Conservation (phyloP, 108 stramenopile genomes). For the Skeletonema menzelii region DNA sequence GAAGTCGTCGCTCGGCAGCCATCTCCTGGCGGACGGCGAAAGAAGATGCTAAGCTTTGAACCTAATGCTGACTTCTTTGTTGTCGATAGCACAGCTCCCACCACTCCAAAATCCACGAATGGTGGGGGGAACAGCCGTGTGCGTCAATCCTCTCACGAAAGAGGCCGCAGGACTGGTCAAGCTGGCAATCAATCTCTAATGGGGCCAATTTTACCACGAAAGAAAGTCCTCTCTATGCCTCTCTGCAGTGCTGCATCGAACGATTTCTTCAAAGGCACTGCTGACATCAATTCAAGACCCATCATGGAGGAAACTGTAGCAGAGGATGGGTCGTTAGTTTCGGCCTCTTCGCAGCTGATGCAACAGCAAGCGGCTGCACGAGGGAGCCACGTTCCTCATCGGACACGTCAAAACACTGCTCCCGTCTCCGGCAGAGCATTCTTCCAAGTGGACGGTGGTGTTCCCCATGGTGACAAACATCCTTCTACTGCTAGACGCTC, state of each 20-base stretch:
- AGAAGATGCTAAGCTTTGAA: slow-evolving; percentile 28
- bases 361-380: background rate
- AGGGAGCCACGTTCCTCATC: background rate
- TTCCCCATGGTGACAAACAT: background rate
- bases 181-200: slow-evolving; percentile 16
- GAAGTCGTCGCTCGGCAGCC: background rate
- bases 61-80: slow-evolving; percentile 34
- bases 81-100: slow-evolving; percentile 14
- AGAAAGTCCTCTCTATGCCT: slow-evolving; percentile 57
- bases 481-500: slow-evolving; percentile 1
- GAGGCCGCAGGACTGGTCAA: background rate
- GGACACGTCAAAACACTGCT: slow-evolving; percentile 22
- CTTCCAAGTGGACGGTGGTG: background rate
- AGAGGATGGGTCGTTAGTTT: slow-evolving; percentile 6
- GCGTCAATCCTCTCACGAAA: slow-evolving; percentile 23
- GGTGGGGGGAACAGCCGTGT: background rate
- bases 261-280: slow-evolving; percentile 9
- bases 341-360: background rate
- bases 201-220: slow-evolving; percentile 57
- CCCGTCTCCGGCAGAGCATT: slow-evolving; percentile 12
- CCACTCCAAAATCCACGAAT: background rate
- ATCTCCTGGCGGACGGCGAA: slow-evolving; percentile 1
- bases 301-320: background rate
- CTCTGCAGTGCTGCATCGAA: slow-evolving; percentile 26
- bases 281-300: background rate